Percentiles rank a stretch among this genome's conserved stretches.
phyloP scores from a whole-genome alignment of 495 filamentous ascomycete species.

The Chaetomium fimeti region DNA sequence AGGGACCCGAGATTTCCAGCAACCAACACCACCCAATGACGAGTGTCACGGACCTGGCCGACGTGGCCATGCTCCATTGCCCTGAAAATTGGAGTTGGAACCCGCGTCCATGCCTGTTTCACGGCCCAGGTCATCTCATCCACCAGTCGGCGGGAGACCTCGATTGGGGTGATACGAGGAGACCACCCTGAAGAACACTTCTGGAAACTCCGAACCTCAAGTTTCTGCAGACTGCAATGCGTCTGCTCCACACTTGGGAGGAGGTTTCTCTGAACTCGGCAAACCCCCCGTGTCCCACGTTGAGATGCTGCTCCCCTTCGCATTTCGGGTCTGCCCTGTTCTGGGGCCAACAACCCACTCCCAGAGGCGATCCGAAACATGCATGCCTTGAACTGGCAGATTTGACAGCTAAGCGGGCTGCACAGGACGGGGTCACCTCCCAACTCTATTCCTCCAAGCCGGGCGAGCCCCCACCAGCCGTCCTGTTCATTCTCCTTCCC shows the following conservation, averaged over 20 bases:
- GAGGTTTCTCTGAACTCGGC: conserved; percentile 6
- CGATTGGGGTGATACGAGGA: neutral
- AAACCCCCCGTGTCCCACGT: conserved; percentile 19
- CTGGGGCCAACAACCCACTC: conserved; percentile 6
- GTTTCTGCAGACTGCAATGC: conserved; percentile 17
- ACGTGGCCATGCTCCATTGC: conserved; percentile 11
- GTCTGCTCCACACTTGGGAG: conserved; percentile 18
- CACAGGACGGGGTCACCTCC: neutral
- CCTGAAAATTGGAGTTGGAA: conserved; percentile 12
- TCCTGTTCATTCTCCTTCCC: conserved; percentile 13
- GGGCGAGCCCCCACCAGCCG: conserved; percentile 9
- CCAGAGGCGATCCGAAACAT: conserved; percentile 12
- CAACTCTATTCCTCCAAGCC: neutral
- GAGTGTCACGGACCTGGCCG: conserved; percentile 25
- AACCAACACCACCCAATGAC: conserved; percentile 29
- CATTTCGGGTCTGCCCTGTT: conserved; percentile 20
- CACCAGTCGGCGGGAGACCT: conserved; percentile 4
- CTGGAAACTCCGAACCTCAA: conserved; percentile 26
- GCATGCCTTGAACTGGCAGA: neutral
- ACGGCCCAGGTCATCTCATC: conserved; percentile 13
- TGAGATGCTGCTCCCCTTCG: conserved; percentile 1
- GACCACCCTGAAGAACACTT: conserved; percentile 30
- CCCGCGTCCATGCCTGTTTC: conserved; percentile 10
- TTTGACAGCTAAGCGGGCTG: conserved; percentile 10
- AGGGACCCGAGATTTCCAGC: neutral